A percentile compares a stretch with the other conserved stretches of the same genome.
phyloP scores from a whole-genome alignment of 352 stramenopile genomes.

The Plasmopara viticola region DNA sequence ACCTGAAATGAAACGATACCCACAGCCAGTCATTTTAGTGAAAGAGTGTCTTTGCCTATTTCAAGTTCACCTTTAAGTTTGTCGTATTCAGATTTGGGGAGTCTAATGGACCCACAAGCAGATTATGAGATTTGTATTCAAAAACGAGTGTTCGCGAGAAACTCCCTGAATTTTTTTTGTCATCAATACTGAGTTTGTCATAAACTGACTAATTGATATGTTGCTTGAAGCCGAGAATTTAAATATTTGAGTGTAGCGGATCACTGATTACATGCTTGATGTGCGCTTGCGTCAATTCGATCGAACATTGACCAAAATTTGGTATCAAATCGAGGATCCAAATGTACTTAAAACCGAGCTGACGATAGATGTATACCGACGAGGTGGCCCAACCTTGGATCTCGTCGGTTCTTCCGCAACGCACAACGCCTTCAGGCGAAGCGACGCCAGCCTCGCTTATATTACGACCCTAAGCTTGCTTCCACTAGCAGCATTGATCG shows the following conservation, averaged over 20 bases:
- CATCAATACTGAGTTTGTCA: slow-evolving; percentile 13
- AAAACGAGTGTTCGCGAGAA: slow-evolving; percentile 12
- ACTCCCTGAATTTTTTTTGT: slow-evolving; percentile 12
- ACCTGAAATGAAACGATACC: slow-evolving; percentile 18
- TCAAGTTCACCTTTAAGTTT: too few species aligned
- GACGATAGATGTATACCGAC: slow-evolving; percentile 1
- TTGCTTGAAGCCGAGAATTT: neutral
- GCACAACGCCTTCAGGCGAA: neutral
- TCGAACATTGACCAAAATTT: neutral
- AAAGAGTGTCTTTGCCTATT: too few species aligned
- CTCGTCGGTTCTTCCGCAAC: neutral
- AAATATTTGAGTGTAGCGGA: neutral
- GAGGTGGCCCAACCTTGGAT: neutral
- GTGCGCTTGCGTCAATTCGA: neutral
- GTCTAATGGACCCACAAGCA: slow-evolving; percentile 12
- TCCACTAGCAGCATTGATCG: neutral
- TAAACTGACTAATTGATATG: slow-evolving; percentile 1
- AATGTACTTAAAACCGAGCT: slow-evolving; percentile 1
- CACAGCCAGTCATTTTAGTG: slow-evolving; percentile 13
- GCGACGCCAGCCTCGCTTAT: neutral
- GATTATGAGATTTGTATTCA: too few species aligned
- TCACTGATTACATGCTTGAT: neutral
- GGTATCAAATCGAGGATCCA: neutral
- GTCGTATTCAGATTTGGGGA: slow-evolving; percentile 9
- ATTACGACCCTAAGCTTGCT: neutral